These are phyloP conservation scores for Trichoderma guizhouense DNA, from an alignment of 2,329 filamentous ascomycete genomes.

Conservation along the genomic window DNA sequence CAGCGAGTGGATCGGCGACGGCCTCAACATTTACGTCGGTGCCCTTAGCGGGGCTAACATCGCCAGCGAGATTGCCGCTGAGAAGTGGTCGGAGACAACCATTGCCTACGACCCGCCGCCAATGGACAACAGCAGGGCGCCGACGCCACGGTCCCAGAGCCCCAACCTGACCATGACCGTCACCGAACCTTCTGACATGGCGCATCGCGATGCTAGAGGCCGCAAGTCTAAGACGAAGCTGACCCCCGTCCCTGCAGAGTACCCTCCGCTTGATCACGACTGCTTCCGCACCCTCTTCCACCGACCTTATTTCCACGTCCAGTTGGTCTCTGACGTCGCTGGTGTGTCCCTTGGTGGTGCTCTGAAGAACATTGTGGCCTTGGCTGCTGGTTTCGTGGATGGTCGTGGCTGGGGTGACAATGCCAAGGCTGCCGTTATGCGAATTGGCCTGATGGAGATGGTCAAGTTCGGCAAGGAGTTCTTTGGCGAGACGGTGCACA, in stretches of 20 bases:
- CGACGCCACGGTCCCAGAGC: slow-evolving; percentile 50
- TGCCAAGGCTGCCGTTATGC: slow-evolving; percentile 97
- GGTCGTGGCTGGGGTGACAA: slow-evolving; percentile 98
- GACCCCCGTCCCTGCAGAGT: slow-evolving; percentile 73
- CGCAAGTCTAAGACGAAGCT: slow-evolving; percentile 66
- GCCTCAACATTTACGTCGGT: slow-evolving; percentile 92
- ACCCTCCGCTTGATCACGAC: slow-evolving; percentile 80
- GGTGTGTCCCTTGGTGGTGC: slow-evolving; percentile 93
- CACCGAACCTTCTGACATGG: slow-evolving; percentile 53
- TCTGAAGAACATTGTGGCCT: slow-evolving; percentile 92
- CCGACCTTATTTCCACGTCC: slow-evolving; percentile 95
- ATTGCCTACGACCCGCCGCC: slow-evolving; percentile 91
- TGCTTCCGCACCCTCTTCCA: slow-evolving; percentile 87
- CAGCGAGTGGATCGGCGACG: slow-evolving; percentile 89
- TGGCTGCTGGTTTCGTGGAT: slow-evolving; percentile 92
- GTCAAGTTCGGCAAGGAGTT: slow-evolving; percentile 93
- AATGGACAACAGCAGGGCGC: slow-evolving; percentile 73
- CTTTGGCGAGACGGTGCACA: slow-evolving; percentile 77
- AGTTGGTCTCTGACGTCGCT: slow-evolving; percentile 90
- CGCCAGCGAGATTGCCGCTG: slow-evolving; percentile 86
- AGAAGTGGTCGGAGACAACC: slow-evolving; percentile 97
- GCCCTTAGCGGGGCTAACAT: slow-evolving; percentile 96
- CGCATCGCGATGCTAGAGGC: slow-evolving; percentile 68
- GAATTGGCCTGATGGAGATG: slow-evolving; percentile 92
- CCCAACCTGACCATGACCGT: slow-evolving; percentile 48